Base-by-base conservation (phyloP, 2,329 filamentous ascomycete genomes). In the Claviceps sorghi region DNA sequence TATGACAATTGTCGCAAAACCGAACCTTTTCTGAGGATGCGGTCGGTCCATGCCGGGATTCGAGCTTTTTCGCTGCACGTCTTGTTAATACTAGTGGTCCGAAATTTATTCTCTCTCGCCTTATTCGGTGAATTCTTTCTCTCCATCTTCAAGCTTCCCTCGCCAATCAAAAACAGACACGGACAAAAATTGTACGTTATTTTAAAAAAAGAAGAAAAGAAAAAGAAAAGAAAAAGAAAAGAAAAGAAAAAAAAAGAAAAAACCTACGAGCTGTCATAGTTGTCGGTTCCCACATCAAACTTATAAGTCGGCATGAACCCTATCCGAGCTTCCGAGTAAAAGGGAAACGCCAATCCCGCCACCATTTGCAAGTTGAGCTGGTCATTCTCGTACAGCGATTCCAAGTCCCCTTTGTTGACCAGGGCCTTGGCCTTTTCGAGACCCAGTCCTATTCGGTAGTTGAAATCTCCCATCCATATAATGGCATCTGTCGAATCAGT, bases 341-440 rank as follows among this genome's bases (percentile, higher is more conserved):
- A 94, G 1, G 82, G 87, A 60, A 98, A 98, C 0, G 87, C 83
- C 45, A 89, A 75, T 0, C 91, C 93, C 51, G 88, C 86, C 49
- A 95, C 83, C 93, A 97, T 98, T 73, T 97, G 90, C 9, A 97
- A 72, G 64, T 97, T 96, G 53, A 98, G 77, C 74, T 96, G 90
- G 62, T 97, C 91, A 61, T 96, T 94, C 56, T 93, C 86, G 64
- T 95, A 94, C 49, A 97, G 70, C 19, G 77, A 83, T 52, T 84
- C 86, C 11, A 95, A 73, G 61, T 96, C 84, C 29, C 79, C 74
- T 52, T 78, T 76, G 59, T 83, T 78, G 52, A 95, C 80, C 10
- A 95, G 71, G 34, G 82, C 78, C 58, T 86, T 83, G 8, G 88
- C 87, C 54, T 77, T 82, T 41, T 95, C 88, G 57, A 88, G 82